Evolutionary conservation across 345 rosid species (phyloP), one percentile per base, ranked within the genome.

Genomic region (Eutrema japonicum): DNA sequence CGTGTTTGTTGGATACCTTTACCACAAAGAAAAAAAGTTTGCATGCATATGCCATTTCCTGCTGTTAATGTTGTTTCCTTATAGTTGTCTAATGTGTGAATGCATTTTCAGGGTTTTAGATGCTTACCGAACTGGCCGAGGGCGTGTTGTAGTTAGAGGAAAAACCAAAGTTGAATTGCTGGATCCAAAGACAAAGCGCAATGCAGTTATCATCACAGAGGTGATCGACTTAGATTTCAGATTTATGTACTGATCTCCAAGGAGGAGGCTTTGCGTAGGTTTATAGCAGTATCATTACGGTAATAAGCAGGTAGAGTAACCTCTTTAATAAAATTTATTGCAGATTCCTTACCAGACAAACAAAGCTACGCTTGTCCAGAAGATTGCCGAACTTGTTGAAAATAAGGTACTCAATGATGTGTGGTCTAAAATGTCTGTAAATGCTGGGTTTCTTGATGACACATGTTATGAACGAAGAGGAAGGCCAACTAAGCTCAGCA

Each of bases 371-470:
- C 95, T 94, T 22, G 93, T 94, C 80, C 85, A 91, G 84, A 94
- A 91, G 89, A 91, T 94, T 80, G 98, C 98, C 45, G 98, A 94
- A 66, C 97, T 91, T 71, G 98, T 94, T 41, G 98, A 91, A 79
- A 82, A 60, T 66, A 91, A 91, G 97, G 97, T 94, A 85, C 64
- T 65, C 30, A 48, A 5, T 60, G 45, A 54, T 57, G 45, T 66
- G 43, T 47, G 14, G 32, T 72, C 12, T 18, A 35, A 4, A 72
- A 45, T 63, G 6, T 63, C 32, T 71, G 59, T 59, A 14, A n/a
- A 38, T 71, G 4, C 40, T 48, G 46, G n/a, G 38, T 70, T 13
- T 71, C 22, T 60, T 60, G 30, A 10, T 59, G 59, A 60, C 22
- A 60, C 52, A 14, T 49, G 22, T 40, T 58, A 48, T 52, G 3